Base-by-base conservation (phyloP, 1,139 yeast species). In the Kurtzmaniella quercitrusa region DNA sequence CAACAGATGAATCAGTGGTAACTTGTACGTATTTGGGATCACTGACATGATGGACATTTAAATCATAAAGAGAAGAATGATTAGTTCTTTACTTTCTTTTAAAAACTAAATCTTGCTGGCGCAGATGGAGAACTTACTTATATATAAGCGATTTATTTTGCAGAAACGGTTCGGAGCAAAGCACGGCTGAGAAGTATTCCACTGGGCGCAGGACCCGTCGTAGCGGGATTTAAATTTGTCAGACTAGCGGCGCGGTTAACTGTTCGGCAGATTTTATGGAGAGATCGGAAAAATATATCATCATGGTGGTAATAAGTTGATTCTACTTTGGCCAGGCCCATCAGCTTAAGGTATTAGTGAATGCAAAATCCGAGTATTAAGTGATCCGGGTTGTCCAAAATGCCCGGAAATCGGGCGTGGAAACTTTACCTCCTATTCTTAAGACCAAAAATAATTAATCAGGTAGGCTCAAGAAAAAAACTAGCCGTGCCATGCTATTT, bases 1-100 rank as follows among this genome's bases (percentile, higher is more conserved):
- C 43, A 63, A 57, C 26, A 62, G 53, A 40, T 59, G 63, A 40
- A 65, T 62, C 39, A 65, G 57, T 9, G 70, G 70, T 23, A 61
- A 53, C 42, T 52, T 45, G 40, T 34, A 34, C 6, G 37, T 19
- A 16, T 34, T 34, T 34, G 37, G 37, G 20, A 34, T n/a, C 22
- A 34, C 37, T 19, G 37, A 34, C 37, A 34, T 34, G 11, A n/a
- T 34, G 9, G 12, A 30, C 18, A 26, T 26, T 14, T 12, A 22
- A 14, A 12, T 30, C 18, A 30, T 26, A 26, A 26, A 26, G 30
- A 12, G n/a, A 14, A 26, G n/a, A 26, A 26, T 12, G n/a, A 26
- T 11, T 11, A 7, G 26, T 11, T 11, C 30, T 26, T 26, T 9
- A 11, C 30, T 9, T 26, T 14, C n/a, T 5, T 12, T 14, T 9